Evolutionary conservation across 2,329 filamentous ascomycete species (phyloP).

Genomic region (Aspergillus quadricinctus): DNA sequence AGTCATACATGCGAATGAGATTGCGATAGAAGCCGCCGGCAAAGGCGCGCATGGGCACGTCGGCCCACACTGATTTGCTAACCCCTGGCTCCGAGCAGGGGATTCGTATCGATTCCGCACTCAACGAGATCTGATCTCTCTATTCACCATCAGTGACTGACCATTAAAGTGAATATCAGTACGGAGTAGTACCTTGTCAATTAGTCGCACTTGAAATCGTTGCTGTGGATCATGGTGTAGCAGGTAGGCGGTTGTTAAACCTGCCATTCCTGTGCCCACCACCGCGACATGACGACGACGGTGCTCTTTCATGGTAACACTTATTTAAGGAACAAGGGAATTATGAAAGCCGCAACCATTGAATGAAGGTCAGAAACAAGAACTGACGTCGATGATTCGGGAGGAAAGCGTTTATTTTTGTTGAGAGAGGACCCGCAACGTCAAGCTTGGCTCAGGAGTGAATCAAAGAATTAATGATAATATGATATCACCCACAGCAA

Average conservation of each 20-base stretch:
- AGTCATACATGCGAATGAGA: slow-evolving; percentile 53
- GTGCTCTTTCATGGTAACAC: neutral
- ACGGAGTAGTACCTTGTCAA: slow-evolving; percentile 49
- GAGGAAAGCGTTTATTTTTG: too few relatives aligned
- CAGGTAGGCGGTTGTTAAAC: slow-evolving; percentile 45
- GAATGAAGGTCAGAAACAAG: too few relatives aligned
- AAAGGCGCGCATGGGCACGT: slow-evolving; percentile 52
- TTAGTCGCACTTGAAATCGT: slow-evolving; percentile 42
- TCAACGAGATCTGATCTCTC: slow-evolving; percentile 4
- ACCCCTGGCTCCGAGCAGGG: neutral
- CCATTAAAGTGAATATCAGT: neutral
- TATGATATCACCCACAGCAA: too few relatives aligned
- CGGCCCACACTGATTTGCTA: slow-evolving; percentile 33
- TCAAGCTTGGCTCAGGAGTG: too few relatives aligned
- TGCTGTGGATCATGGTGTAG: slow-evolving; percentile 37
- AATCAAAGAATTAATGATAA: too few relatives aligned
- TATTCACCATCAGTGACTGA: neutral
- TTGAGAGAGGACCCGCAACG: too few relatives aligned
- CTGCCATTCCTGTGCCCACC: slow-evolving; percentile 49
- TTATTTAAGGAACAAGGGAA: too few relatives aligned
- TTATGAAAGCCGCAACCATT: too few relatives aligned
- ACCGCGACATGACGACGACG: slow-evolving; percentile 37
- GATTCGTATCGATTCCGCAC: slow-evolving; percentile 1
- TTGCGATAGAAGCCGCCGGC: slow-evolving; percentile 53
- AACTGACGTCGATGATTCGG: too few relatives aligned